Conservation (phyloP, 148 eudicot species). For the Pouteria glomerata region DNA sequence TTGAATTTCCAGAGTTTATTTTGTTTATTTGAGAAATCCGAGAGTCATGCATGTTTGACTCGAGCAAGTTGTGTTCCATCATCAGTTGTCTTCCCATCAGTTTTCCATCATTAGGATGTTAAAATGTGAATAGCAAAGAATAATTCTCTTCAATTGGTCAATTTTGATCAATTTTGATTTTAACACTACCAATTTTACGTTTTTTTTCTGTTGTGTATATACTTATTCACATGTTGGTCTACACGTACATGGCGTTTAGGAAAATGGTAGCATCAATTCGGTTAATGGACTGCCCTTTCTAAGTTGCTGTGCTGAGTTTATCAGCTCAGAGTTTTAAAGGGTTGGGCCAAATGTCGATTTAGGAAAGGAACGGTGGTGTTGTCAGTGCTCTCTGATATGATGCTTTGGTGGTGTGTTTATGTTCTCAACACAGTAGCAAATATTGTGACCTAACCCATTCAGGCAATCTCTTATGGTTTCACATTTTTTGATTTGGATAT, state of each 20-base stretch:
- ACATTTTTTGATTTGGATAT: too few relatives aligned
- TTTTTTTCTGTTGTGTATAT: not conserved
- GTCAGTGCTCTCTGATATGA: not conserved
- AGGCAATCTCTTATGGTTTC: too few relatives aligned
- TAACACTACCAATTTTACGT: slow-evolving; percentile 2
- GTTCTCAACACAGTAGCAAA: too few relatives aligned
- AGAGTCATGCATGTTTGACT: slow-evolving; percentile 14
- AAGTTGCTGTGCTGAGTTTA: not conserved
- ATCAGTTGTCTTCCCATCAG: too few relatives aligned
- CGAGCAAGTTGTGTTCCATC: not conserved
- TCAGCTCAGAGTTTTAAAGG: not conserved
- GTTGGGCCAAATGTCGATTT: not conserved
- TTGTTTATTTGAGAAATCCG: not conserved
- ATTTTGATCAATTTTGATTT: not conserved
- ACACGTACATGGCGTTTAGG: not conserved
- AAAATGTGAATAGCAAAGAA: not conserved
- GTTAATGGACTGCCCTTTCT: not conserved
- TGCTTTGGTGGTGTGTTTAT: not conserved
- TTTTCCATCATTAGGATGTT: not conserved
- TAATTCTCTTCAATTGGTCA: not conserved
- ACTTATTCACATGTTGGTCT: not conserved
- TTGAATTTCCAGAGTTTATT: not conserved
- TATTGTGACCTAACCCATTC: too few relatives aligned
- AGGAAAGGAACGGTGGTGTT: not conserved
- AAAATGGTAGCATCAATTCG: slow-evolving; percentile 4